Conservation (phyloP, 2,329 filamentous ascomycete species). For the Colletotrichum theobromicola region DNA sequence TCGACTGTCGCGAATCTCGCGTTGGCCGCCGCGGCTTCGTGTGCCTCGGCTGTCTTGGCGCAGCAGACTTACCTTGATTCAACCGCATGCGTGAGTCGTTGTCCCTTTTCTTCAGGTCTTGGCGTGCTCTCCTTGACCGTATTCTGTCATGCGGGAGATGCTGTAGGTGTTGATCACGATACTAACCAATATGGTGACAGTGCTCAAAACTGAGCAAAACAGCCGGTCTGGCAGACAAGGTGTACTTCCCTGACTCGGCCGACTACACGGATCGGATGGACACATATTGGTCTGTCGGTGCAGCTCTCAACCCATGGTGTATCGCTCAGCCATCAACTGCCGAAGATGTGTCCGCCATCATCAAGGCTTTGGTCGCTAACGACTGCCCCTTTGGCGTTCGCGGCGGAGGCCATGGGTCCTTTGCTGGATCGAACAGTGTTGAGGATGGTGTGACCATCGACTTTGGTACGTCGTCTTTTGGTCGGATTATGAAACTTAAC, state of each 20-base stretch:
- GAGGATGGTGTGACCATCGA: conserved; percentile 42
- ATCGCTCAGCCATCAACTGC: conserved; percentile 37
- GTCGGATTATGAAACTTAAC: not conserved
- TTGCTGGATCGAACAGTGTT: conserved; percentile 38
- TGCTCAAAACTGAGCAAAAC: conserved; percentile 28
- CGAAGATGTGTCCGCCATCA: conserved; percentile 39
- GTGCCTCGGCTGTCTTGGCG: not conserved
- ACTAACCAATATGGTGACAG: conserved; percentile 16
- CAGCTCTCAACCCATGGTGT: conserved; percentile 39
- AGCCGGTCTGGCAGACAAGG: conserved; percentile 30
- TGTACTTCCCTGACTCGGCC: conserved; percentile 30
- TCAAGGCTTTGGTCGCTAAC: conserved; percentile 35
- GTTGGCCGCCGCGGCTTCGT: not conserved
- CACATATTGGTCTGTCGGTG: conserved; percentile 41
- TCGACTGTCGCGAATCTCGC: fast-evolving
- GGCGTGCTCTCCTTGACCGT: not conserved
- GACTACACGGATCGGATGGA: conserved; percentile 34
- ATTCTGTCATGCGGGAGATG: not conserved
- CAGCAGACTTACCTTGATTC: not conserved
- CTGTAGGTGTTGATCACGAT: not conserved
- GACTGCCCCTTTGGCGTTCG: conserved; percentile 42
- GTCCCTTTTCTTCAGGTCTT: not conserved
- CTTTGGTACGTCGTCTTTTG: conserved; percentile 26
- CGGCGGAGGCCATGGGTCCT: conserved; percentile 40
- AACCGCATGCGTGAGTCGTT: not conserved